Conservation (phyloP, 2,329 filamentous ascomycete species). For the Metarhizium anisopliae region DNA sequence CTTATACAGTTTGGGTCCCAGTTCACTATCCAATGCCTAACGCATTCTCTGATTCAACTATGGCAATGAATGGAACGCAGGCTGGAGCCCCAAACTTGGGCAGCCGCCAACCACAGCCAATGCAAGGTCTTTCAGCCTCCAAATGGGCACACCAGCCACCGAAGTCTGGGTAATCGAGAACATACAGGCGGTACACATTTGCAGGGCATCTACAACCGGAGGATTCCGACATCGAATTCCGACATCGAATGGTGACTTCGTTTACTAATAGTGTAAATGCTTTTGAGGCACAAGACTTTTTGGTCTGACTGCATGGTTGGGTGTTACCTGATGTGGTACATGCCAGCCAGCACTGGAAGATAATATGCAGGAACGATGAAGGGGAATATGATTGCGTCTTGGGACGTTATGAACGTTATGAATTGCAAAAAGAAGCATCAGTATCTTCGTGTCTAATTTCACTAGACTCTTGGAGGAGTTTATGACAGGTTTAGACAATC, state of each 20-base stretch:
- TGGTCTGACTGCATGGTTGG: neutral
- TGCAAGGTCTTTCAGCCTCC: constrained; percentile 1
- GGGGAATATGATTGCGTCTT: neutral
- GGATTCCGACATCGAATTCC: neutral
- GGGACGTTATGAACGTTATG: neutral
- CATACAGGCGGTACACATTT: neutral
- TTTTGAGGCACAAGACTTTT: neutral
- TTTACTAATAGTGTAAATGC: neutral
- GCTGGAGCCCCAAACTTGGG: neutral
- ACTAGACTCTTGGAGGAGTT: neutral
- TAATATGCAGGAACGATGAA: neutral
- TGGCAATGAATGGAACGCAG: neutral
- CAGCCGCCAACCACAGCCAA: neutral
- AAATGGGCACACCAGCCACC: constrained; percentile 1
- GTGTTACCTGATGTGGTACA: neutral
- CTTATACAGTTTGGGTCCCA: constrained; percentile 1
- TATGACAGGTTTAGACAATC: neutral
- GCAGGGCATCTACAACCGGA: neutral
- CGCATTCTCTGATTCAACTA: neutral
- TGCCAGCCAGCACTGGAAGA: neutral
- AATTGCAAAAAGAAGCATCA: neutral
- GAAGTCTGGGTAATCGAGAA: neutral
- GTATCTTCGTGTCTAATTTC: neutral
- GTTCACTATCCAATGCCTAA: neutral
- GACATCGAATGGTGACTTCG: no score